These are phyloP conservation scores for Talaromyces sp. DNA, from an alignment of 2,329 filamentous ascomycete genomes.

Conservation along the genomic window DNA sequence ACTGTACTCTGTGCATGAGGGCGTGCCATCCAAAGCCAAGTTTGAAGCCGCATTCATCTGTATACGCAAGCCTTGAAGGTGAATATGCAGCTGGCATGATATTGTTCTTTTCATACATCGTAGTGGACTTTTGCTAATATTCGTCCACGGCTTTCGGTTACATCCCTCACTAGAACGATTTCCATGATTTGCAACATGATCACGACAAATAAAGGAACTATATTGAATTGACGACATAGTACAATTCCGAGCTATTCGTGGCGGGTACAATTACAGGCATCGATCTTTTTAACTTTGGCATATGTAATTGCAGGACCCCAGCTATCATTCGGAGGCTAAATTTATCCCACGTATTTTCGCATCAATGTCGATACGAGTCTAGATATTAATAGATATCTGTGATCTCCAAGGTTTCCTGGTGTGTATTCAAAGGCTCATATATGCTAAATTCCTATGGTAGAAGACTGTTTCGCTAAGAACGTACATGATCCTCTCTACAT, in stretches of 20 bases:
- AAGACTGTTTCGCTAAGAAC: neutral
- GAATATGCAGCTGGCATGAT: neutral
- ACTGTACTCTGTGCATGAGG: neutral
- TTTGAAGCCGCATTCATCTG: neutral
- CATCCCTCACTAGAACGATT: neutral
- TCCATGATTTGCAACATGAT: neutral
- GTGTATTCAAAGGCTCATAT: neutral
- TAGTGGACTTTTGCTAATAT: neutral
- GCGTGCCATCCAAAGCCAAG: neutral
- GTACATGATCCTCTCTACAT: neutral
- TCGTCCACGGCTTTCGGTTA: neutral
- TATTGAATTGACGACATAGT: neutral
- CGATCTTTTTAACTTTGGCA: neutral
- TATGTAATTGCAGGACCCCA: neutral
- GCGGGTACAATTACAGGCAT: neutral
- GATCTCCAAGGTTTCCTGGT: neutral
- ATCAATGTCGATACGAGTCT: neutral
- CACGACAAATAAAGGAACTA: neutral
- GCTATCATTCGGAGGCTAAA: neutral
- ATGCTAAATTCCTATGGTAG: neutral
- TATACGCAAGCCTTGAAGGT: neutral
- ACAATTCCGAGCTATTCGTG: neutral
- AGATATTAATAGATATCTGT: neutral
- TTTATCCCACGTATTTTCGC: neutral
- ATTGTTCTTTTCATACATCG: neutral